A percentile compares a stretch with the other conserved stretches of the same genome.
Evolutionary conservation across 257 asterid genomes (phyloP).

Genomic region (Ocimum tenuiflorum): DNA sequence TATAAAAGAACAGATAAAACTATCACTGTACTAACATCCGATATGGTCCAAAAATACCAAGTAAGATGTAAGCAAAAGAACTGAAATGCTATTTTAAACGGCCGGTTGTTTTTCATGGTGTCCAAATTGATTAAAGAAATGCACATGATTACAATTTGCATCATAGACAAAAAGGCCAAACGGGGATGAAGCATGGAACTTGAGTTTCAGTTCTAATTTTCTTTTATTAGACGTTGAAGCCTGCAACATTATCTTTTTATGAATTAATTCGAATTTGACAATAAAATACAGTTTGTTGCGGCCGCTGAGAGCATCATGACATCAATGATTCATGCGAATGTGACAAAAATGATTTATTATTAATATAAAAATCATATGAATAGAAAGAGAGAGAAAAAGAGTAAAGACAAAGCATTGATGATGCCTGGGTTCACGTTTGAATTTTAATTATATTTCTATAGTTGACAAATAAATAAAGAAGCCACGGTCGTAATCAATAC

Average conservation of each 20-base stretch:
- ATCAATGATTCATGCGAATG: background rate
- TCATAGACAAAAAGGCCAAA: background rate
- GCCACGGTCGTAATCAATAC: background rate
- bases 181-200: background rate
- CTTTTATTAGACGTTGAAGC: background rate
- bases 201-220: background rate
- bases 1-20: too few relatives aligned
- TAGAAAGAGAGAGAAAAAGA: too few relatives aligned
- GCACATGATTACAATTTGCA: background rate
- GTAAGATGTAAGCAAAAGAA: background rate
- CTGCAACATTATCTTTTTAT: background rate
- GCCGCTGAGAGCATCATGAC: too few relatives aligned
- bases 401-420: background rate
- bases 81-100: background rate
- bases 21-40: too few relatives aligned
- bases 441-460: background rate
- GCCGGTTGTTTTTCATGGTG: background rate
- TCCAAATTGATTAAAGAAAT: background rate
- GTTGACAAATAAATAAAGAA: too few relatives aligned
- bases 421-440: conserved; percentile 11
- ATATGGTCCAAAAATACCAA: background rate
- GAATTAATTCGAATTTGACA: too few relatives aligned
- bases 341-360: background rate
- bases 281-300: background rate
- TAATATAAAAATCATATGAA: background rate